Base-by-base conservation (phyloP, 2,329 filamentous ascomycete genomes). In the Chaetomium sp. region DNA sequence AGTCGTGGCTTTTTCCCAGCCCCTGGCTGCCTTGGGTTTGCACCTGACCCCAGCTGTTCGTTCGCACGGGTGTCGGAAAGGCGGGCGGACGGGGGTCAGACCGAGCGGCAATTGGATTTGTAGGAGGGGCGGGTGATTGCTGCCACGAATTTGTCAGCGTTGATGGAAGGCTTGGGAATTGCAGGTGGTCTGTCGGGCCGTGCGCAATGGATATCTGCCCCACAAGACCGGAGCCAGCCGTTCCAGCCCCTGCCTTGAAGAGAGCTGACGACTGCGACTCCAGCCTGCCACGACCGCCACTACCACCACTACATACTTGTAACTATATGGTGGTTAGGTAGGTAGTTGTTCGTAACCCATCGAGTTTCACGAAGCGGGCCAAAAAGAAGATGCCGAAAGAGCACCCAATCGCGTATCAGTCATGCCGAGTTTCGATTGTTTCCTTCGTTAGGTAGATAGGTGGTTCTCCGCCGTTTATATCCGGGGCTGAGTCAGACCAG, bases 121-220 rank as follows among this genome's bases (percentile, higher is more conserved):
- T 29, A 25, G 33, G 47, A 57, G 60, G 58, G 62, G 58, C 47
- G 38, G 54, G 47, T 53, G 65, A 53, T 35, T 7, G 53, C 47
- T 33, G 55, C 45, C 21, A 47, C 51, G 31, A 63, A 67, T 68
- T 68, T 68, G 66, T 68, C 66, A 68, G 66, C 66, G 25, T 13
- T 54, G 47, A 56, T 65, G 47, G 66, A 65, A 68, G 49, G 50
- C 54, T 27, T 59, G 62, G 63, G 60, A 64, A 63, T 55, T 60
- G n/a, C n/a, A n/a, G n/a, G n/a, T n/a, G n/a, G 21, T n/a, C 21
- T 33, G 51, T 31, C 56, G n/a, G n/a, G n/a, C n/a, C n/a, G 56
- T 49, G 55, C 47, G 21, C 25, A 1, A 5, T 23, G 38, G 19
- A 38, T 42, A 42, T 42, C 38, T 16, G 38, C 51, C 59, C 59